Evolutionary conservation across 306 rosid genomes (phyloP), one percentile per base, ranked within the genome.

Genomic region (Acacia crassicarpa): DNA sequence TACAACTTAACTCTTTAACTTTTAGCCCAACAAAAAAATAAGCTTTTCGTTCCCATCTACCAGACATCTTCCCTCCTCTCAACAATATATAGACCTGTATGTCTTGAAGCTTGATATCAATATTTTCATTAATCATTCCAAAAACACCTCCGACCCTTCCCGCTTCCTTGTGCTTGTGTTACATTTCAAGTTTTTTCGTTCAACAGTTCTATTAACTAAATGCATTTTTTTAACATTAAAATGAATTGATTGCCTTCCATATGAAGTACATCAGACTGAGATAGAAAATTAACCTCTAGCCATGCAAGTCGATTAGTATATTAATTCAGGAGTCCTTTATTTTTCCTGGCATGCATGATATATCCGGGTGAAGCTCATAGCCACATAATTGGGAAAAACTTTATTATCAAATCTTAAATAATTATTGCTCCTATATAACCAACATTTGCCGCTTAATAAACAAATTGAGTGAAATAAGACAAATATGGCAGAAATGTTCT

Each of bases 401-500:
- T 43, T 67, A 74, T 74, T 10, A 16, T 80, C 62, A 62, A 67
- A 40, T 1, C 1, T 4, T 48, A 12, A 44, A 9, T 54, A 54
- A 20, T 25, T 25, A 71, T 56, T 35, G 54, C 38, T 76, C 13
- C 53, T 13, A 56, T 33, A 51, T 53, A 15, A n/a, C 7, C 54
- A 67, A 20, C 19, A 20, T 41, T 41, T 67, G 6, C 48, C 38
- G 38, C 14, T 22, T 27, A 4, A 61, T 25, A 61, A 61, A 45
- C 35, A 43, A 12, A 51, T 45, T 43, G 32, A 30, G n/a, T 6
- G 7, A 54, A 12, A 58, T 23, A 30, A 19, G 51, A 79, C 58
- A 62, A 3, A 14, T 48, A 48, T 30, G 19, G 63, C 32, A 78
- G 32, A 13, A 71, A 63, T 59, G 74, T 79, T 58, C 73, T 80